Evolutionary conservation across 805 yeast species (phyloP), one percentile per base, ranked within the genome.

Genomic region (Starmerella bacillaris): DNA sequence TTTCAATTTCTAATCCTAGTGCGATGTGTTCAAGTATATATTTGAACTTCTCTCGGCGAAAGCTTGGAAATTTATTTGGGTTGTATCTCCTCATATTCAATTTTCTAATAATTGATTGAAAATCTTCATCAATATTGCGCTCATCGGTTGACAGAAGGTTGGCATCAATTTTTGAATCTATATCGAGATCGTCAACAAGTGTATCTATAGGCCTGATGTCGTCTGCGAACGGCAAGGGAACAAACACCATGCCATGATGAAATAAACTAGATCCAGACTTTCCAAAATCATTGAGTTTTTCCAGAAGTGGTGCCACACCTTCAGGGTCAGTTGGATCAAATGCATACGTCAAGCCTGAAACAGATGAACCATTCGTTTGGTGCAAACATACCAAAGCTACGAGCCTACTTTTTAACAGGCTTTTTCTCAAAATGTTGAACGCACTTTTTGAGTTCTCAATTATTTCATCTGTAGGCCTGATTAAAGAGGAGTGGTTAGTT

Each of bases 191-290:
- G 38, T 54, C 55, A 0, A 95, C 94, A 3, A 70, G 53, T 22
- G 67, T 62, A 9, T 22, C 24, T 9, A 22, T 9, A 22, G 9
- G 11, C 34, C 95, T 60, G 3, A 82, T 54, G 50, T 80, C 86
- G 44, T 82, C 92, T 12, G 69, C 55, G 61, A 68, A 77, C 1
- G 96, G 94, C 17, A 78, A 46, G 21, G 65, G 62, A 6, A 77
- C 63, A 37, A 83, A 52, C 33, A 74, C 71, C 41, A 86, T 68
- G 0, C 94, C 94, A 37, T n/a, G n/a, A n/a, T n/a, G n/a, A n/a
- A n/a, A n/a, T n/a, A n/a, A n/a, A n/a, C n/a, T n/a, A n/a, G n/a
- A n/a, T n/a, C n/a, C 24, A 22, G 24, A 12, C 24, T 22, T 9
- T 22, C 11, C 12, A 22, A 9, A 12, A 9, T 9, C 12, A 9